These are phyloP conservation scores for Suillus luteus DNA, from an alignment of 768 basidiomycete genomes.

Conservation along the genomic window DNA sequence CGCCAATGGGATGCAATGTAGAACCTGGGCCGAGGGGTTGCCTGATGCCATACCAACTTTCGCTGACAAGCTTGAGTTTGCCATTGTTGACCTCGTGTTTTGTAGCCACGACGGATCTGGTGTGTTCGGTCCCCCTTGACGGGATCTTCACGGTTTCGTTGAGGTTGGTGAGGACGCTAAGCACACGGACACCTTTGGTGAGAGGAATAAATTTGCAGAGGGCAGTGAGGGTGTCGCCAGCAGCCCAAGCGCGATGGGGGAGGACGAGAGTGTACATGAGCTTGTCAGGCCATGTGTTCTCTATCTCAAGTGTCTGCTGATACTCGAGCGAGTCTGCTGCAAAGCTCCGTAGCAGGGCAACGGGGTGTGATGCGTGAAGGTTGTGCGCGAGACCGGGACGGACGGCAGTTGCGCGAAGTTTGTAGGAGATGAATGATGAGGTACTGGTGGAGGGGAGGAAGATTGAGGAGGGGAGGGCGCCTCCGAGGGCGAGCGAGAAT, in stretches of 20 bases:
- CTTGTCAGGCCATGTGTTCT: constrained; percentile 98
- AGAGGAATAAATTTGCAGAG: constrained; percentile 87
- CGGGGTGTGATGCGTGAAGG: constrained; percentile 59
- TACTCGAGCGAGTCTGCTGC: constrained; percentile 86
- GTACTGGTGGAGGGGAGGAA: constrained; percentile 43
- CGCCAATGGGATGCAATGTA: neutral
- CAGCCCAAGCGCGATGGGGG: constrained; percentile 95
- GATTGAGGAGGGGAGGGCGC: constrained; percentile 80
- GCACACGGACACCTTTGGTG: constrained; percentile 78
- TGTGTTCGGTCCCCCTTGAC: constrained; percentile 57
- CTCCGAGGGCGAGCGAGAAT: constrained; percentile 85
- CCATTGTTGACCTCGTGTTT: constrained; percentile 73
- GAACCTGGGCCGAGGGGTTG: neutral
- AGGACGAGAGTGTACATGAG: constrained; percentile 94
- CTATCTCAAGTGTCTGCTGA: constrained; percentile 92
- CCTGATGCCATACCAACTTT: constrained; percentile 17
- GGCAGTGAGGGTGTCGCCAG: constrained; percentile 81
- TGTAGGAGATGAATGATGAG: constrained; percentile 79
- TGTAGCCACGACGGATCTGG: constrained; percentile 57
- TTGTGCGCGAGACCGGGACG: constrained; percentile 76
- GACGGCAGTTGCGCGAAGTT: constrained; percentile 82
- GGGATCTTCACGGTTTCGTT: constrained; percentile 73
- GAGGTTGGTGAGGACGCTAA: constrained; percentile 65
- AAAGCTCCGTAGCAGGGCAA: constrained; percentile 74
- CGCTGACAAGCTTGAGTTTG: constrained; percentile 41